Evolutionary conservation across 1,139 yeast genomes (phyloP).

Genomic region (Wickerhamomyces sp.): DNA sequence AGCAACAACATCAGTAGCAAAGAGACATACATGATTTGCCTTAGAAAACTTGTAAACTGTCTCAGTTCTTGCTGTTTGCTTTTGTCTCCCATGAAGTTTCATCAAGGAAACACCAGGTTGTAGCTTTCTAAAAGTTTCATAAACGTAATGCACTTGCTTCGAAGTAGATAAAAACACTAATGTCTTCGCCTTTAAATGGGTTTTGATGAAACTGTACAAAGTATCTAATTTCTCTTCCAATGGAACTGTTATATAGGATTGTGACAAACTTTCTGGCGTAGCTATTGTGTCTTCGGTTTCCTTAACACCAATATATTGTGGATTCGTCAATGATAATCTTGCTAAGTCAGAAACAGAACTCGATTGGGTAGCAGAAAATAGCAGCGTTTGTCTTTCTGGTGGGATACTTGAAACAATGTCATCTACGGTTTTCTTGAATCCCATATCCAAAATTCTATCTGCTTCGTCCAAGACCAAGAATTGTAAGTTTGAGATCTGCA

Average conservation of each 20-base stretch:
- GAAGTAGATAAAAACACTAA: constrained; percentile 89
- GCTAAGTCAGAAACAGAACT: constrained; percentile 87
- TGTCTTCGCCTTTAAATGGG: constrained; percentile 82
- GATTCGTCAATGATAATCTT: constrained; percentile 76
- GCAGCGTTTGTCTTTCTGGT: constrained; percentile 76
- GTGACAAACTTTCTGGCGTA: constrained; percentile 84
- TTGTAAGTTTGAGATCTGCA: constrained; percentile 77
- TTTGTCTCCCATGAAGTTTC: constrained; percentile 93
- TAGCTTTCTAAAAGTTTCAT: constrained; percentile 83
- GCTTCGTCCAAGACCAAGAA: constrained; percentile 91
- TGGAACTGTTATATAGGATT: constrained; percentile 68
- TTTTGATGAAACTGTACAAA: constrained; percentile 83
- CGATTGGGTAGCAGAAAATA: constrained; percentile 92
- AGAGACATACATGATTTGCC: constrained; percentile 82
- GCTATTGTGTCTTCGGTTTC: constrained; percentile 46
- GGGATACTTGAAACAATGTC: constrained; percentile 82
- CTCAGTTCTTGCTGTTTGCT: constrained; percentile 89
- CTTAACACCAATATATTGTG: constrained; percentile 62
- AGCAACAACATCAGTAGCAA: constrained; percentile 97
- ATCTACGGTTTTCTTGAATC: constrained; percentile 85
- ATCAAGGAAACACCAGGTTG: constrained; percentile 95
- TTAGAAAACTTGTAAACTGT: constrained; percentile 81
- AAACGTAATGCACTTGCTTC: constrained; percentile 91
- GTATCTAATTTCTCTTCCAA: constrained; percentile 81
- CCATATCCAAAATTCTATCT: constrained; percentile 95